Conservation (phyloP, 495 filamentous ascomycete genomes). For the Cenococcum geophilum region DNA sequence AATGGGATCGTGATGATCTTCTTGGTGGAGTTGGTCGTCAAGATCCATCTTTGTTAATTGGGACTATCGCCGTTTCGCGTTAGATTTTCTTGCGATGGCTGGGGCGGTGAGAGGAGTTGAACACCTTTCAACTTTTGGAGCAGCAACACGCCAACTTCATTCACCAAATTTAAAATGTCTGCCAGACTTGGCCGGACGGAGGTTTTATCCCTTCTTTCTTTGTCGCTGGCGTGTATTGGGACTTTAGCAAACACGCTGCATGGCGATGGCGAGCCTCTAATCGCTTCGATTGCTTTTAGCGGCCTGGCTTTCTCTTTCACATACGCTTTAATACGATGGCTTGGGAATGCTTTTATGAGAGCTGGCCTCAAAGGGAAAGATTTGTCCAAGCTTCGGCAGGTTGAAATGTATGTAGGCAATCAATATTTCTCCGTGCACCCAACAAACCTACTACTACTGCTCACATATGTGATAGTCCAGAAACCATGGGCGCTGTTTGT, state of each 20-base stretch:
- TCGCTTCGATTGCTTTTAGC: slow-evolving; percentile 81
- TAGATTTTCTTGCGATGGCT: slow-evolving; percentile 11
- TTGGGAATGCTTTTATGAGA: slow-evolving; percentile 82
- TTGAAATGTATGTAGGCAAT: slow-evolving; percentile 59
- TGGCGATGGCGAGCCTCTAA: slow-evolving; percentile 80
- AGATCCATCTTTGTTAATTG: slow-evolving; percentile 11
- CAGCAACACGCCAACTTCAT: neutral
- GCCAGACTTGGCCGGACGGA: slow-evolving; percentile 58
- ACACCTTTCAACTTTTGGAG: neutral
- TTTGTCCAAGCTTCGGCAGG: slow-evolving; percentile 68
- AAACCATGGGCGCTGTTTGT: slow-evolving; percentile 96
- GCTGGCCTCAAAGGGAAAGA: slow-evolving; percentile 89
- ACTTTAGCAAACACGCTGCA: slow-evolving; percentile 76
- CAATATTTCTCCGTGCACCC: neutral
- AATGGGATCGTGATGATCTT: slow-evolving; percentile 20
- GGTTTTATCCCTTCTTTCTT: slow-evolving; percentile 59
- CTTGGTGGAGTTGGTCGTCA: slow-evolving; percentile 9
- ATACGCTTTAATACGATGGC: slow-evolving; percentile 86
- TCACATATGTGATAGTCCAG: slow-evolving; percentile 52
- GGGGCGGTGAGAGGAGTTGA: slow-evolving; percentile 8
- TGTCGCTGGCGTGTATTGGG: slow-evolving; percentile 63
- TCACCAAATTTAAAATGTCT: slow-evolving; percentile 10
- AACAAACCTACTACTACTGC: neutral
- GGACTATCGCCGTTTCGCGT: slow-evolving; percentile 11
- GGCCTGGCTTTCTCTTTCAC: slow-evolving; percentile 72